A percentile compares a stretch with the other conserved stretches of the same genome.
These are phyloP conservation scores for Gleditsia sinensis DNA, from an alignment of 306 rosid genomes.

Conservation along the genomic window DNA sequence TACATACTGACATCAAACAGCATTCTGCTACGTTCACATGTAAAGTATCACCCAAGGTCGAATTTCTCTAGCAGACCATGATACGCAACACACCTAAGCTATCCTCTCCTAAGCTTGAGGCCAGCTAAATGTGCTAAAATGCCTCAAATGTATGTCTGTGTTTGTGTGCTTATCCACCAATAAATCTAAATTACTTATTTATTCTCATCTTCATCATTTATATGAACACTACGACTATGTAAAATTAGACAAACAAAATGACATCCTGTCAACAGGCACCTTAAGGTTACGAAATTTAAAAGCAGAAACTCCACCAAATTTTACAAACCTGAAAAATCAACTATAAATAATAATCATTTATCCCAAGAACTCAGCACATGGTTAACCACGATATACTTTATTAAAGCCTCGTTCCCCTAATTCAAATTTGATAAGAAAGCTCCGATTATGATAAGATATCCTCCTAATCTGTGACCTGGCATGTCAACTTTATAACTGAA, in stretches of 20 bases:
- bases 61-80: neutral
- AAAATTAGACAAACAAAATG: neutral
- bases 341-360: neutral
- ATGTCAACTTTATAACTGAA: neutral
- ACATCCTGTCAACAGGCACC: slow-evolving; percentile 7
- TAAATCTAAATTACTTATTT: too few species aligned
- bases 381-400: neutral
- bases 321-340: slow-evolving; percentile 28
- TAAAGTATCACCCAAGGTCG: slow-evolving; percentile 22
- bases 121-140: neutral
- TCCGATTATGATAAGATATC: neutral
- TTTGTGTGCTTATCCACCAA: neutral
- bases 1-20: neutral
- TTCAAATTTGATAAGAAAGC: slow-evolving; percentile 19
- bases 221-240: neutral
- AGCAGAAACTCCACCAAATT: neutral
- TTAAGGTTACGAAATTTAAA: neutral
- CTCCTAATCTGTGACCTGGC: slow-evolving; percentile 9
- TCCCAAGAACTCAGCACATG: neutral
- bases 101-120: slow-evolving; percentile 5
- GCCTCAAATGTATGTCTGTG: neutral
- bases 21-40: slow-evolving; percentile 20
- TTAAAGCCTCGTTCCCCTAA: neutral
- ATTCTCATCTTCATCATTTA: neutral
- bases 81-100: slow-evolving; percentile 4